phyloP scores from a whole-genome alignment of 805 yeast species.

The Trichomonascus vanleenenianus region DNA sequence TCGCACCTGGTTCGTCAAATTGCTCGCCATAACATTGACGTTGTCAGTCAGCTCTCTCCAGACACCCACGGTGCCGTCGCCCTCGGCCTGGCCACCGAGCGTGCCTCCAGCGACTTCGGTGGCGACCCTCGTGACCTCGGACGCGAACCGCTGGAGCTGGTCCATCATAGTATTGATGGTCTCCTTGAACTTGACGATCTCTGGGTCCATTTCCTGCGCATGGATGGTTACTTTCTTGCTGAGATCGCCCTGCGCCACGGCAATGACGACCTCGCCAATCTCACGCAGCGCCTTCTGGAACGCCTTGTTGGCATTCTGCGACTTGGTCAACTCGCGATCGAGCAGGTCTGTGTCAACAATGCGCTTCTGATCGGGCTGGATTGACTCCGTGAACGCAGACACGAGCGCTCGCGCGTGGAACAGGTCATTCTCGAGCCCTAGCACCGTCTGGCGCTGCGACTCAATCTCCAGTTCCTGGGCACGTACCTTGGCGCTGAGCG shows the following conservation, averaged over 20 bases:
- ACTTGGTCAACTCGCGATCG: constrained; percentile 31
- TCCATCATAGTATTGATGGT: constrained; percentile 87
- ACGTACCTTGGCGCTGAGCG: constrained; percentile 23
- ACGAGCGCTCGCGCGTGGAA: constrained; percentile 28
- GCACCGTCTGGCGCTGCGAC: constrained; percentile 27
- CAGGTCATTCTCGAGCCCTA: constrained; percentile 26
- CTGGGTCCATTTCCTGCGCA: constrained; percentile 66
- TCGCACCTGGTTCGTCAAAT: constrained; percentile 80
- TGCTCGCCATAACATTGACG: constrained; percentile 84
- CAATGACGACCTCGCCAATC: constrained; percentile 78
- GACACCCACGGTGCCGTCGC: constrained; percentile 77
- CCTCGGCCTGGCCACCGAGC: constrained; percentile 81
- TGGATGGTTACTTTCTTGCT: constrained; percentile 73
- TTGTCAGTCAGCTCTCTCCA: constrained; percentile 85
- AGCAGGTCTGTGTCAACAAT: constrained; percentile 26
- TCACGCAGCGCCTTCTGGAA: constrained; percentile 61
- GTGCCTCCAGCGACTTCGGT: constrained; percentile 89
- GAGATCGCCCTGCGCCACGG: constrained; percentile 84
- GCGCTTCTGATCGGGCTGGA: constrained; percentile 23
- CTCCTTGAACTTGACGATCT: constrained; percentile 67
- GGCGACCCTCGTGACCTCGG: constrained; percentile 77
- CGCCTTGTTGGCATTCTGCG: constrained; percentile 56
- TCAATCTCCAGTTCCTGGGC: constrained; percentile 31
- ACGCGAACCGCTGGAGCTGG: constrained; percentile 72
- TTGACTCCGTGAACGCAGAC: constrained; percentile 25